Base-by-base conservation (phyloP, 108 stramenopile species). In the Bacterosira constricta region DNA sequence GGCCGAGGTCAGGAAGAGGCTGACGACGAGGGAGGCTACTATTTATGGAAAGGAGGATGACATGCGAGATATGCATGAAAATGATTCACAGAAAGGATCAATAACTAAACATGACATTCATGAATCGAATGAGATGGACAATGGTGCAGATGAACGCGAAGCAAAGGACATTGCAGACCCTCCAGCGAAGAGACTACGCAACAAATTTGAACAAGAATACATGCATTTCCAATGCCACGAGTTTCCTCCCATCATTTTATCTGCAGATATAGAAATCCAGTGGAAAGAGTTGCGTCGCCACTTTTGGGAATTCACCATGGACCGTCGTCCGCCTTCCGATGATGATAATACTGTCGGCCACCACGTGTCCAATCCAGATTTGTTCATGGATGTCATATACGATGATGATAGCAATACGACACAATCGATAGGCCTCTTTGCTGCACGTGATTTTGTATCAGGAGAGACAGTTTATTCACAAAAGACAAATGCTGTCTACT, bases 221-320 rank as follows among this genome's bases (percentile, higher is more conserved):
- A 5, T 31, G 25, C 29, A 54, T 30, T 54, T 54, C 27, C 53
- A 17, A 49, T 49, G 47, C 20, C 47, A 49, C 10, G 30, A 6
- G 25, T 7, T 7, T 54, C 21, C 15, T 15, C 9, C 8, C 11
- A 29, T 26, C 23, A n/a, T n/a, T n/a, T 12, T 11, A 29, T 26
- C 23, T 9, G 26, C 7, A 6, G 13, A 54, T 7, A 10, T 6
- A 54, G 53, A 49, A 13, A 8, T 29, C 6, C 25, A 54, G 30
- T 31, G 25, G 27, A 54, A 54, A 6, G 53, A 54, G 30, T 30
- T 54, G 29, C 53, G 29, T 29, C 30, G 26, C 29, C 27, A 25
- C 53, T 54, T 29, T 54, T 54, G 53, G 53, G 29, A 54, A 10
- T 54, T 54, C 23, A 27, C 27, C 9, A 18, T n/a, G n/a, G n/a